A percentile compares a stretch with the other conserved stretches of the same genome.
These are phyloP conservation scores for Petunia secreta DNA, from an alignment of 257 asterid species.

Conservation along the genomic window DNA sequence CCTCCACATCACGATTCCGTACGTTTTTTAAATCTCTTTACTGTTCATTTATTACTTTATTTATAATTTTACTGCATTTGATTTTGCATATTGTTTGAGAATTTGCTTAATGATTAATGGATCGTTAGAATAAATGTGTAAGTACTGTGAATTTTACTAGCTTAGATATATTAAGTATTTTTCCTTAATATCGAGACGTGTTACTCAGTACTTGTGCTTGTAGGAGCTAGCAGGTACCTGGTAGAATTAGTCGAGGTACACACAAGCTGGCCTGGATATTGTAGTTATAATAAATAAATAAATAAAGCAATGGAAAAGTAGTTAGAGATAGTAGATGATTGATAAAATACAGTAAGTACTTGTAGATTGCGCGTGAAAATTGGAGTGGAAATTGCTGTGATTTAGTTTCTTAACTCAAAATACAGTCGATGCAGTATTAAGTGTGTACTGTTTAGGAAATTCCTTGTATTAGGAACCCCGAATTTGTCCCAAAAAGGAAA, in stretches of 20 bases:
- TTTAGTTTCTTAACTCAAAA: neutral
- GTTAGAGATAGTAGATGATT: neutral
- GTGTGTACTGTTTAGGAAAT: neutral
- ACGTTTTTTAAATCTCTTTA: slow-evolving; percentile 29
- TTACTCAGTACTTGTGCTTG: neutral
- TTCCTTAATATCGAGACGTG: neutral
- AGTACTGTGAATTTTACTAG: neutral
- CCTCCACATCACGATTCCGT: slow-evolving; percentile 59
- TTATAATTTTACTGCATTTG: neutral
- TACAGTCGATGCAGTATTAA: too few relatives aligned
- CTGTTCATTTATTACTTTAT: slow-evolving; percentile 6
- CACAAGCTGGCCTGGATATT: too few relatives aligned
- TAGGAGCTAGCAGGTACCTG: too few relatives aligned
- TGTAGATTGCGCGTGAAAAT: neutral
- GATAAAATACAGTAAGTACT: neutral
- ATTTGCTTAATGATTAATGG: neutral
- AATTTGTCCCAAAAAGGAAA: too few relatives aligned
- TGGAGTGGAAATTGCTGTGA: neutral
- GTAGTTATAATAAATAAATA: too few relatives aligned
- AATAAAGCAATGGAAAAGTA: neutral
- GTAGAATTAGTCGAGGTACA: too few relatives aligned
- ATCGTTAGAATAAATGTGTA: too few relatives aligned
- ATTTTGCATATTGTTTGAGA: slow-evolving; percentile 22
- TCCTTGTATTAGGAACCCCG: neutral
- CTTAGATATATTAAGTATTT: neutral